These are phyloP conservation scores for Phanerodontia chrysosporium DNA, from an alignment of 768 basidiomycete species.

Conservation along the genomic window DNA sequence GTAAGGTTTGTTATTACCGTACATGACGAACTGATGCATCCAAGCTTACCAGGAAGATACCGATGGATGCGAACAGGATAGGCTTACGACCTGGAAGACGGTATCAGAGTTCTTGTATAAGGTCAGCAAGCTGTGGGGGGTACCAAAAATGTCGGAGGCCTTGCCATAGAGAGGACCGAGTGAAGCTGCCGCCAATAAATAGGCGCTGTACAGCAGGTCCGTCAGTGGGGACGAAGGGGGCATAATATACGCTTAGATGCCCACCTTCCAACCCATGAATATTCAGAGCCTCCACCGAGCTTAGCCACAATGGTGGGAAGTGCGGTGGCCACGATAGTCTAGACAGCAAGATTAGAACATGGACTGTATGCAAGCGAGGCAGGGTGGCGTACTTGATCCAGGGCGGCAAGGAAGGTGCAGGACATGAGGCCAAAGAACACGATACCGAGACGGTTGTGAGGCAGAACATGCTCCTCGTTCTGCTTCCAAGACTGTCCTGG, in stretches of 20 bases:
- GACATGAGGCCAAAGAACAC: constrained; percentile 44
- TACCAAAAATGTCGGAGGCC: constrained; percentile 55
- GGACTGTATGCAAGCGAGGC: no score
- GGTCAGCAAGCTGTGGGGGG: neutral
- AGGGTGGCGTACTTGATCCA: constrained; percentile 36
- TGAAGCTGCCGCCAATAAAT: constrained; percentile 64
- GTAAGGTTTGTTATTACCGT: neutral
- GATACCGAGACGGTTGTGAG: constrained; percentile 37
- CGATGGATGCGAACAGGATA: constrained; percentile 61
- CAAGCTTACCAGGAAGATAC: constrained; percentile 58
- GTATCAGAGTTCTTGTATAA: neutral
- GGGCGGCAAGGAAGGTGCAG: constrained; percentile 40
- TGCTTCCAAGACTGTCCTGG: constrained; percentile 36
- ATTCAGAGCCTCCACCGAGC: constrained; percentile 40
- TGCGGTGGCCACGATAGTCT: constrained; percentile 47
- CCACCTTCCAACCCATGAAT: constrained; percentile 48
- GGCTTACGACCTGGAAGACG: constrained; percentile 54
- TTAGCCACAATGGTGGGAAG: constrained; percentile 45
- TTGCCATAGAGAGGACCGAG: constrained; percentile 77
- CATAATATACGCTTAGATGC: neutral
- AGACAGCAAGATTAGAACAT: neutral
- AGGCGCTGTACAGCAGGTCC: constrained; percentile 45
- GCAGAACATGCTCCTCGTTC: constrained; percentile 37
- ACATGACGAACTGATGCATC: no score
- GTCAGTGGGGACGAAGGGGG: neutral